A percentile compares a stretch with the other conserved stretches of the same genome.
Conservation (phyloP, 148 eudicot genomes). For the Diospyros kaki region DNA sequence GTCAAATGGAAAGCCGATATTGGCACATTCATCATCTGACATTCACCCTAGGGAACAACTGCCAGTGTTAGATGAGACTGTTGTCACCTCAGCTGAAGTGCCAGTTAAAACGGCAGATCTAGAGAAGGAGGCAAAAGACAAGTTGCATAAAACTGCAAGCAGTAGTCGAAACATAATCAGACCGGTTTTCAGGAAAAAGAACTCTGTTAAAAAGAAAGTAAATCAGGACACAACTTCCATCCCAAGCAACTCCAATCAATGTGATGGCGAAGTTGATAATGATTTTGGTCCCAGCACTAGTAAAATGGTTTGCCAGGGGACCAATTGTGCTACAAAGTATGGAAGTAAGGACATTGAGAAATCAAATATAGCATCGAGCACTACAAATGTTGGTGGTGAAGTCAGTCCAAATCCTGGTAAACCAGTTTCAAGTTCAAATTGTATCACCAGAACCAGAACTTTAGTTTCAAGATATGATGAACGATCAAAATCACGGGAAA, state of each 20-base stretch:
- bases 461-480: slow-evolving; percentile 30
- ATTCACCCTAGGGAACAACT: slow-evolving; percentile 25
- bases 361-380: slow-evolving; percentile 18
- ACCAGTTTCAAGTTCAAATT: slow-evolving; percentile 8
- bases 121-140: slow-evolving; percentile 22
- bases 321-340: slow-evolving; percentile 15
- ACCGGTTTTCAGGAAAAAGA: slow-evolving; percentile 34
- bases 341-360: slow-evolving; percentile 19
- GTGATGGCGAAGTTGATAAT: slow-evolving; percentile 15
- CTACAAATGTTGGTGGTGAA: slow-evolving; percentile 16
- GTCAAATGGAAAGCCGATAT: slow-evolving; percentile 29
- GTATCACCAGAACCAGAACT: slow-evolving; percentile 14
- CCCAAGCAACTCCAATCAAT: slow-evolving; percentile 24
- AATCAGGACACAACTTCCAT: slow-evolving; percentile 27
- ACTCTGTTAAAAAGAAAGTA: slow-evolving; percentile 33
- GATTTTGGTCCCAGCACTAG: slow-evolving; percentile 12
- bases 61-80: slow-evolving; percentile 28
- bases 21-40: slow-evolving; percentile 23
- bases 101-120: slow-evolving; percentile 14
- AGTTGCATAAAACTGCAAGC: slow-evolving; percentile 19
- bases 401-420: slow-evolving; percentile 24
- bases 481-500: slow-evolving; percentile 46
- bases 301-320: slow-evolving; percentile 23
- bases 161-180: slow-evolving; percentile 26
- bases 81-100: slow-evolving; percentile 26